Conservation (phyloP, 441 rosid genomes). For the Pelargonium citronellum region DNA sequence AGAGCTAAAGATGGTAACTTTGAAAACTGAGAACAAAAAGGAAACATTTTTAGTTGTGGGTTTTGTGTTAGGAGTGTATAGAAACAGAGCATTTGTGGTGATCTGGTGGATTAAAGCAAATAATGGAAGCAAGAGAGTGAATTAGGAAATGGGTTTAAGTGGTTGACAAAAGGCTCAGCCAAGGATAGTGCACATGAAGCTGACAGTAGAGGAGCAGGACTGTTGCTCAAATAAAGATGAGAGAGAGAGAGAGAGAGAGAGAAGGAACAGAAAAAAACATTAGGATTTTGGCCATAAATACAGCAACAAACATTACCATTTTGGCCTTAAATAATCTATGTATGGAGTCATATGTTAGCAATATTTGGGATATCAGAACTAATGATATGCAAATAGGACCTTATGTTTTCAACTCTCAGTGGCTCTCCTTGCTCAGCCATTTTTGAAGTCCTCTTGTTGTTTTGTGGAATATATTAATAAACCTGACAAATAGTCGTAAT, state of each 20-base stretch:
- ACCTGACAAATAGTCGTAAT: too few relatives aligned
- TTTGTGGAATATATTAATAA: too few relatives aligned
- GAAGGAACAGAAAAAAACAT: conserved; percentile 10
- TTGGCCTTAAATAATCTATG: conserved; percentile 11
- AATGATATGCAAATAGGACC: background rate
- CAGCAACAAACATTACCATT: conserved; percentile 15
- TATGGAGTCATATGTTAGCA: background rate
- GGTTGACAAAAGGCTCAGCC: conserved; percentile 26
- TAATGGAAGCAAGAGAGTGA: conserved; percentile 20
- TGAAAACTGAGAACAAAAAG: background rate
- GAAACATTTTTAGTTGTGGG: background rate
- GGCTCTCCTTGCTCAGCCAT: background rate
- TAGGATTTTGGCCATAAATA: conserved; percentile 8
- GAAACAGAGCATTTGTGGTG: background rate
- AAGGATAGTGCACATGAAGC: conserved; percentile 30
- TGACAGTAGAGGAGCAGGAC: conserved; percentile 30
- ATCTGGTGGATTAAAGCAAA: conserved; percentile 17
- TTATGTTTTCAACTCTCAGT: background rate
- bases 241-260: conserved; percentile 23
- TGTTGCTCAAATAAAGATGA: conserved; percentile 22
- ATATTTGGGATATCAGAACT: background rate
- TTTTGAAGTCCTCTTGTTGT: too few relatives aligned
- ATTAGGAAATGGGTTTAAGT: conserved; percentile 18
- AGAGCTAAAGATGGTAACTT: background rate
- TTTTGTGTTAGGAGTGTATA: conserved; percentile 6